Percentiles rank a stretch among this genome's conserved stretches.
Conservation (phyloP, 352 stramenopile genomes). For the Elongisporangium undulatum region DNA sequence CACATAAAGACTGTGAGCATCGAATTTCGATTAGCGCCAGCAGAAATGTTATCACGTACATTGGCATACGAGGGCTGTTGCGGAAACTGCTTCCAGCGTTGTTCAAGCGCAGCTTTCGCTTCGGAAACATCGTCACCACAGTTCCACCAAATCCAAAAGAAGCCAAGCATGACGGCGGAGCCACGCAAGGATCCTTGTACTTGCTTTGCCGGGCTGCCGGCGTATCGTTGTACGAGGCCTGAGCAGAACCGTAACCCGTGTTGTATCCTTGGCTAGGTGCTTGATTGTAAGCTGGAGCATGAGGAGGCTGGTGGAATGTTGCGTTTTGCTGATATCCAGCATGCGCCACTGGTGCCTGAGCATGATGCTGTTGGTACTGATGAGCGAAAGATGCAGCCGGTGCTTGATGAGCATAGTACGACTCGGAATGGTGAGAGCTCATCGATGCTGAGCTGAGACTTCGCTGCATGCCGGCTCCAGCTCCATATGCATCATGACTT, state of each 20-base stretch:
- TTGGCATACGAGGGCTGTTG: constrained; percentile 54
- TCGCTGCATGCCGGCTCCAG: constrained; percentile 7
- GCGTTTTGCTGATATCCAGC: neutral
- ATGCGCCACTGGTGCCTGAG: constrained; percentile 3
- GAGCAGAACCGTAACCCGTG: constrained; percentile 1
- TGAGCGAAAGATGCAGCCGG: constrained; percentile 1
- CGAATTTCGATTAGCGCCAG: neutral
- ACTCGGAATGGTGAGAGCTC: constrained; percentile 1
- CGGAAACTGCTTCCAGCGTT: constrained; percentile 45
- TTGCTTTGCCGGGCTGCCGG: constrained; percentile 33
- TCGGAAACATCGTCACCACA: constrained; percentile 87
- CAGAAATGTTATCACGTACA: constrained; percentile 25
- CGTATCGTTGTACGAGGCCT: neutral
- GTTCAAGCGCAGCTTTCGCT: constrained; percentile 78
- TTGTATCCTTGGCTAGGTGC: constrained; percentile 9
- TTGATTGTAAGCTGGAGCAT: neutral
- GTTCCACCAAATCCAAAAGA: constrained; percentile 88
- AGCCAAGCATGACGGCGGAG: constrained; percentile 64
- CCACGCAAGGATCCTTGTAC: constrained; percentile 80
- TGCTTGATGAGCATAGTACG: constrained; percentile 1
- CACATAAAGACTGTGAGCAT: constrained; percentile 7
- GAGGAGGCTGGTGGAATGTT: neutral
- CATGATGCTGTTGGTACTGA: constrained; percentile 6
- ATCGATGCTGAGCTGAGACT: neutral
- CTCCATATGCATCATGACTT: constrained; percentile 10